These are phyloP conservation scores for Trichoderma afroharzianum DNA, from an alignment of 2,329 filamentous ascomycete genomes.

Conservation along the genomic window DNA sequence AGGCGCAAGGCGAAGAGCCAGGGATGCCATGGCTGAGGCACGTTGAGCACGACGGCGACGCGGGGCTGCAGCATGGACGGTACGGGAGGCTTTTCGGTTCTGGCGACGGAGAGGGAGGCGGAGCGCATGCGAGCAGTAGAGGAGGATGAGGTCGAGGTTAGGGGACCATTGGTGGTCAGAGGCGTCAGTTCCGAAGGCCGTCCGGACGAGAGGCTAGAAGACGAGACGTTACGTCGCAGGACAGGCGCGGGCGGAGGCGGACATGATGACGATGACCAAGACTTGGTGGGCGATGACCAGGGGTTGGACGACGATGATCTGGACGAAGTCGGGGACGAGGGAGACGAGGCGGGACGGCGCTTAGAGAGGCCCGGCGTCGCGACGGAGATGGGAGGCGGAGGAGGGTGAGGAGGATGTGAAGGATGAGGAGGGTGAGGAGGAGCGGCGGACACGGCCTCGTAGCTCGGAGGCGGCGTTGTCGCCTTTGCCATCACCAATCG, in stretches of 20 bases:
- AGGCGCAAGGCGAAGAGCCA: constrained; percentile 71
- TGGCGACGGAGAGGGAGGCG: background rate
- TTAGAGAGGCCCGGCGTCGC: constrained; percentile 4
- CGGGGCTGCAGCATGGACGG: constrained; percentile 65
- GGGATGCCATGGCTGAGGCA: constrained; percentile 69
- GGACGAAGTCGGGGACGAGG: background rate
- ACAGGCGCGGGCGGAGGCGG: background rate
- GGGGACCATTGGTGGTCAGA: background rate
- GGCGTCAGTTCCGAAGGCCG: background rate
- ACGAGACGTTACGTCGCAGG: background rate
- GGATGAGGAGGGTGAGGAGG: background rate
- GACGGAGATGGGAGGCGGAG: constrained; percentile 8
- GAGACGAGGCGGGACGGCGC: background rate
- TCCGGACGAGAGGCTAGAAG: background rate
- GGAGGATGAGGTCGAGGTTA: background rate
- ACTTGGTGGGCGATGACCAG: background rate
- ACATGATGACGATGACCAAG: background rate
- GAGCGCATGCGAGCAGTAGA: background rate
- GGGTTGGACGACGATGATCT: background rate
- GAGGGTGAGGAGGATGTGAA: background rate
- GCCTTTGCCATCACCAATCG: constrained; percentile 13
- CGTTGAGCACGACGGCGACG: constrained; percentile 72
- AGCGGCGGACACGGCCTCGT: constrained; percentile 22
- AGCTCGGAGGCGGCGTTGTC: constrained; percentile 22
- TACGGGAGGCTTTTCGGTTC: constrained; percentile 15